Evolutionary conservation across 768 basidiomycete species (phyloP).

Genomic region (Naganishia antarctica): DNA sequence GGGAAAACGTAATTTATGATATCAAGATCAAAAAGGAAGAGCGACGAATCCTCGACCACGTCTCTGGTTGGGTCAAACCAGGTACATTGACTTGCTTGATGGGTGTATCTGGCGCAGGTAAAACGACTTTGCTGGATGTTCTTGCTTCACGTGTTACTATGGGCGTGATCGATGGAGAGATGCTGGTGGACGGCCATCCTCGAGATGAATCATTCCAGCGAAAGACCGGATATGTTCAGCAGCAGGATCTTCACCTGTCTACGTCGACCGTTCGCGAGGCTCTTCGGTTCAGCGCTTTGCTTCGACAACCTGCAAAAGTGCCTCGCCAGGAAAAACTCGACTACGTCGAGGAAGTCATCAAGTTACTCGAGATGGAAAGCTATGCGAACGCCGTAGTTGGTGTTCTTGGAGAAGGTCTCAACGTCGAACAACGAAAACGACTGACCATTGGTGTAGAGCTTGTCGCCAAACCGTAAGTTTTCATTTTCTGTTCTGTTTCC

Average conservation of each 20-base stretch:
- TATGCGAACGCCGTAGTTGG: slow-evolving; percentile 48
- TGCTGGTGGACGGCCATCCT: slow-evolving; percentile 51
- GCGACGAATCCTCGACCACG: slow-evolving; percentile 53
- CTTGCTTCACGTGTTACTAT: slow-evolving; percentile 49
- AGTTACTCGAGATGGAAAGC: slow-evolving; percentile 50
- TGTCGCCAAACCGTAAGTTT: slow-evolving; percentile 47
- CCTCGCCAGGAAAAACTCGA: slow-evolving; percentile 49
- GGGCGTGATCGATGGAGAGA: slow-evolving; percentile 53
- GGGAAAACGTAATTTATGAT: slow-evolving; percentile 49
- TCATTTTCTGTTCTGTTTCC: too few relatives aligned
- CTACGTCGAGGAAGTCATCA: slow-evolving; percentile 52
- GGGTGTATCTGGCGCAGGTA: slow-evolving; percentile 55
- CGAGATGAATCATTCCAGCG: slow-evolving; percentile 52
- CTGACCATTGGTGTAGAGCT: slow-evolving; percentile 51
- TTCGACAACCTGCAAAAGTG: slow-evolving; percentile 50
- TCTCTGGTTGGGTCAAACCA: slow-evolving; percentile 45
- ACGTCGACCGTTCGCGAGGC: slow-evolving; percentile 53
- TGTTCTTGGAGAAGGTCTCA: slow-evolving; percentile 50
- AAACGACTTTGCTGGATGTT: slow-evolving; percentile 48
- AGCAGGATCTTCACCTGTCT: slow-evolving; percentile 50
- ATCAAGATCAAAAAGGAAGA: slow-evolving; percentile 48
- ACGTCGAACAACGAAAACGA: slow-evolving; percentile 38
- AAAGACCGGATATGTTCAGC: slow-evolving; percentile 52
- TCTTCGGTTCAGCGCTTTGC: slow-evolving; percentile 50
- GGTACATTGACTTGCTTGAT: slow-evolving; percentile 46